Base-by-base conservation (phyloP, 352 stramenopile species). In the Phytophthora capsici region DNA sequence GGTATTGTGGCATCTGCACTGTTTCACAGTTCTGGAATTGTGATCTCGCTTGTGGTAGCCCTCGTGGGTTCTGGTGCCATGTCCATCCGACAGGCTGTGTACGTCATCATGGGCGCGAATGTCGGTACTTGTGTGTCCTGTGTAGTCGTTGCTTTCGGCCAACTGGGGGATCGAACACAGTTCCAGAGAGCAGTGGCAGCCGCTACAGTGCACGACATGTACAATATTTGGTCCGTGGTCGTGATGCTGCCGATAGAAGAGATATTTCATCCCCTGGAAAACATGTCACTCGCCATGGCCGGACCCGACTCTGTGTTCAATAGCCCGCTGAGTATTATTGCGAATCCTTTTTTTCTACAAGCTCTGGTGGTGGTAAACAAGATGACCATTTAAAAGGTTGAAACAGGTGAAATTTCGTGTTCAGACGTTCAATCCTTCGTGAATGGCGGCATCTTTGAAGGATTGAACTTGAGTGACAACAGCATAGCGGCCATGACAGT, bases 51-150 rank as follows among this genome's bases (percentile, higher is more conserved):
- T 62, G 78, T 78, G 6, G 82, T 91, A 25, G 77, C 80, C 0
- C 47, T 90, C 0, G 82, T 90, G 1, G 69, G 86, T 48, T 65
- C 86, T 4, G 68, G 66, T 6, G 73, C 77, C 8, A 75, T 97
- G 53, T 74, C 77, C 14, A 81, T 96, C 23, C 72, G 87, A 5
- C 74, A 89, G 57, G 89, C 71, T 28, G 93, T 96, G 37, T 95
- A 87, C 58, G 86, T 96, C 53, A 75, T 97, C 52, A 96, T 97
- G 85, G 91, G 89, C 10, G 89, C 91, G 38, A 97, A 97, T 65
- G 84, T 92, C 47, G 91, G 90, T 32, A 94, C 85, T 4, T 88
- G 84, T 30, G 87, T 97, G n/a, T 95, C 87, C 28, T 95, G 89
- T 56, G 95, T 89, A 44, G 96, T 97, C 65, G 85, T 97, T 17